Conservation (phyloP, 371 early-diverging fungal species). For the Sanchytrium tribonematis region DNA sequence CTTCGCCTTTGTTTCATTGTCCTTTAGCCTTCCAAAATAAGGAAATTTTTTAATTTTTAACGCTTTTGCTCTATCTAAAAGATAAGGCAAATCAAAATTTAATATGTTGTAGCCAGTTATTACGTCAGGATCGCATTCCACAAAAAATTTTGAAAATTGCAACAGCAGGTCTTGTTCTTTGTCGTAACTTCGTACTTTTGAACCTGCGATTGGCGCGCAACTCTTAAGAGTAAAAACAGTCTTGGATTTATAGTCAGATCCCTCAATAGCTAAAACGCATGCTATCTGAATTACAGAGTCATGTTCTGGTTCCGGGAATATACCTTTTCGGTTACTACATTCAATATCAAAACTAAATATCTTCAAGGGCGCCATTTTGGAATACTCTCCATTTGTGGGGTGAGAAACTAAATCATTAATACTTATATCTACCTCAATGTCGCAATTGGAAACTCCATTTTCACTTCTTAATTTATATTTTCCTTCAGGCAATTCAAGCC, state of each 20-base stretch:
- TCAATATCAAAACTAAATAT: constrained; percentile 97
- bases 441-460: constrained; percentile 27
- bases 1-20: constrained; percentile 36
- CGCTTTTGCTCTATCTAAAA: constrained; percentile 68
- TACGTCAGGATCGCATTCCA: constrained; percentile 78
- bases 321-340: constrained; percentile 78
- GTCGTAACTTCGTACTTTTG: constrained; percentile 53
- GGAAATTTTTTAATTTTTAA: constrained; percentile 46
- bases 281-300: constrained; percentile 99
- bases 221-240: constrained; percentile 71
- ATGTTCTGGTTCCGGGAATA: constrained; percentile 75
- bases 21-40: constrained; percentile 53
- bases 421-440: constrained; percentile 43
- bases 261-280: constrained; percentile 66
- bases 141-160: constrained; percentile 19
- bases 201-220: constrained; percentile 79
- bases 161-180: constrained; percentile 55
- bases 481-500: constrained; percentile 61
- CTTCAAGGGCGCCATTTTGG: constrained; percentile 75
- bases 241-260: constrained; percentile 13
- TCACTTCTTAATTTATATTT: constrained; percentile 21
- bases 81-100: constrained; percentile 94
- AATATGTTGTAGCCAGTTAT: constrained; percentile 95
- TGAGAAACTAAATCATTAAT: constrained; percentile 49
- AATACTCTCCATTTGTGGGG: constrained; percentile 67